Conservation (phyloP, 768 basidiomycete genomes). For the Amanita molliuscula region DNA sequence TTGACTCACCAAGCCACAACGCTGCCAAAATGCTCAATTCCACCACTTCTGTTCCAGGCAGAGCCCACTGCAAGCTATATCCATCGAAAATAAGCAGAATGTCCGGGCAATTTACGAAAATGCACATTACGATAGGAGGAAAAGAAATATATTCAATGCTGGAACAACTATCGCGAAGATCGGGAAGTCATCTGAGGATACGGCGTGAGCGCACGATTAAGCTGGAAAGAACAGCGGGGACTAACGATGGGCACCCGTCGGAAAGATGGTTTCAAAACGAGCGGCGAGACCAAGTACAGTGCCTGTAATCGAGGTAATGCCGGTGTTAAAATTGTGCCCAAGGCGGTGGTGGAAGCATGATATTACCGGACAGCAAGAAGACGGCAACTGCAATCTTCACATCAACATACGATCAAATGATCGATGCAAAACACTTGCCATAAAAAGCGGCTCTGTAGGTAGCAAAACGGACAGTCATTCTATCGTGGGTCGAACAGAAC, state of each 20-base stretch:
- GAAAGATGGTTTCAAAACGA: constrained; percentile 57
- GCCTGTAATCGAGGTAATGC: constrained; percentile 15
- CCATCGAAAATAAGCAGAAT: neutral
- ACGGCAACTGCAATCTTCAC: constrained; percentile 25
- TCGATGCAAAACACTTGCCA: constrained; percentile 20
- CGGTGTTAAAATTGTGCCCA: neutral
- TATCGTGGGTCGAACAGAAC: constrained; percentile 5
- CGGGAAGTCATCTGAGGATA: constrained; percentile 49
- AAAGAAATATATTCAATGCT: constrained; percentile 51
- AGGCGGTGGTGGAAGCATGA: neutral
- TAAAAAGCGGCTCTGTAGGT: constrained; percentile 45
- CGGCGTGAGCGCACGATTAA: neutral
- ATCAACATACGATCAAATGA: constrained; percentile 2
- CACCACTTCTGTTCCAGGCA: constrained; percentile 52
- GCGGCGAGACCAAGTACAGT: constrained; percentile 59
- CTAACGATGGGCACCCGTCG: constrained; percentile 57
- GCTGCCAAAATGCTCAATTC: constrained; percentile 43
- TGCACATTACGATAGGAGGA: constrained; percentile 43
- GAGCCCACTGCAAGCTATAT: constrained; percentile 56
- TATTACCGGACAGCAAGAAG: constrained; percentile 33
- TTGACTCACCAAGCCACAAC: constrained; percentile 60
- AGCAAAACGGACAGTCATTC: constrained; percentile 55
- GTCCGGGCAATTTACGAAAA: constrained; percentile 3
- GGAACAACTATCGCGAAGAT: constrained; percentile 61
- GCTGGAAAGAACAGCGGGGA: constrained; percentile 5